Percentiles rank a stretch among this genome's conserved stretches.
Conservation (phyloP, 805 yeast genomes). For the Dipodascus geniculatus region DNA sequence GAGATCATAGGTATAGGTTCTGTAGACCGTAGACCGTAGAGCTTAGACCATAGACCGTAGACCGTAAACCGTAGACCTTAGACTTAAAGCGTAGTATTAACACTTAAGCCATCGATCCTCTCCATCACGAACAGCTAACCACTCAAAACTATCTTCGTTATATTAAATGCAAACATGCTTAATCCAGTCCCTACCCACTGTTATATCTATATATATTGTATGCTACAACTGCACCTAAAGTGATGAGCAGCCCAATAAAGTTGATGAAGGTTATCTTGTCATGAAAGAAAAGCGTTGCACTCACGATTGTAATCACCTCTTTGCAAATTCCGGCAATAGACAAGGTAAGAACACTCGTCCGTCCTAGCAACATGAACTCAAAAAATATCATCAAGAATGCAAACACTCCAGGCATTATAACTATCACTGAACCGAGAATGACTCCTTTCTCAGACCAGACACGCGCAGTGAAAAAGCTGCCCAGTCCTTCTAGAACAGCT, state of each 20-base stretch:
- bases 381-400: slow-evolving; percentile 80
- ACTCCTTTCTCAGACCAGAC: slow-evolving; percentile 60
- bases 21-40: no score
- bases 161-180: no score
- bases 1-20: no score
- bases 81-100: no score
- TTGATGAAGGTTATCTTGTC: slow-evolving; percentile 62
- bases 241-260: slow-evolving; percentile 58
- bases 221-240: slow-evolving; percentile 69
- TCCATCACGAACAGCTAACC: no score
- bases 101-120: no score
- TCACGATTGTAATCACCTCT: slow-evolving; percentile 73
- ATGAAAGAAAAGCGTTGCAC: slow-evolving; percentile 57
- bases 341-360: slow-evolving; percentile 74
- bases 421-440: slow-evolving; percentile 39
- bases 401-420: slow-evolving; percentile 70
- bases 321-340: slow-evolving; percentile 90
- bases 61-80: no score
- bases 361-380: slow-evolving; percentile 72
- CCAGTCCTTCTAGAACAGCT: slow-evolving; percentile 55
- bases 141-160: no score
- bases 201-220: slow-evolving; percentile 43
- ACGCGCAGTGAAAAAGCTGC: slow-evolving; percentile 36
- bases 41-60: no score
- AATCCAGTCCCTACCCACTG: no score